Evolutionary conservation across 2,329 filamentous ascomycete genomes (phyloP).

Genomic region (Penicillium vulpinum): DNA sequence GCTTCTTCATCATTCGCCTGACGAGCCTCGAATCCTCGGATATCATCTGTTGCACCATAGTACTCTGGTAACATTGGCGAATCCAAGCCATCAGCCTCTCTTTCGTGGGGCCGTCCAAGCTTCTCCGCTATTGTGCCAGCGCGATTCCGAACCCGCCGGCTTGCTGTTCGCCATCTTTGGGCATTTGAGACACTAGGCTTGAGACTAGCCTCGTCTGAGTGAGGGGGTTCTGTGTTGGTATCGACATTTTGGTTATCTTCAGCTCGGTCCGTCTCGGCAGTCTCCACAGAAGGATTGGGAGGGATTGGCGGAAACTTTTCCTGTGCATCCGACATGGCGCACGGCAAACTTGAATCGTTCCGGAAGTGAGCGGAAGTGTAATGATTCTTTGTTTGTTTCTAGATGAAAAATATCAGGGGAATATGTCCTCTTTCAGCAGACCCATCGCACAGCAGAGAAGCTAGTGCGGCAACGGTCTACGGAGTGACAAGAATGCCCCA

Average conservation of each 20-base stretch:
- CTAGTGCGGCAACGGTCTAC: background rate
- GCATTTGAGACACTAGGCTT: slow-evolving; percentile 8
- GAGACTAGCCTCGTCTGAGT: slow-evolving; percentile 8
- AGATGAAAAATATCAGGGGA: background rate
- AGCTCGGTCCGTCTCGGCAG: background rate
- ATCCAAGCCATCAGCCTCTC: slow-evolving; percentile 24
- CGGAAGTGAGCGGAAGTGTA: background rate
- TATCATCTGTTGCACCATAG: slow-evolving; percentile 27
- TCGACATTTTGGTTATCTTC: background rate
- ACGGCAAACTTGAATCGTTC: slow-evolving; percentile 1
- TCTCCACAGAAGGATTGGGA: slow-evolving; percentile 8
- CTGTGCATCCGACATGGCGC: slow-evolving; percentile 11
- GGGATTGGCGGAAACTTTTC: slow-evolving; percentile 11
- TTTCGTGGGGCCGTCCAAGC: slow-evolving; percentile 25
- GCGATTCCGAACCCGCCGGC: slow-evolving; percentile 19
- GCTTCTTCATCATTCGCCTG: slow-evolving; percentile 22
- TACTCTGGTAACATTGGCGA: slow-evolving; percentile 20
- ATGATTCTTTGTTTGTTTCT: background rate
- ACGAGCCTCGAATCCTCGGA: slow-evolving; percentile 20
- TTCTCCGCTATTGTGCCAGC: slow-evolving; percentile 22
- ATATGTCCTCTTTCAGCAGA: background rate
- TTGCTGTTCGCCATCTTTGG: slow-evolving; percentile 23
- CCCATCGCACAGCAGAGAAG: background rate
- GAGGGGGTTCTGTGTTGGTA: background rate
- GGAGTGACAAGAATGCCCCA: slow-evolving; percentile 14